These are phyloP conservation scores for Pichia terricola DNA, from an alignment of 1,139 yeast species.

Conservation along the genomic window DNA sequence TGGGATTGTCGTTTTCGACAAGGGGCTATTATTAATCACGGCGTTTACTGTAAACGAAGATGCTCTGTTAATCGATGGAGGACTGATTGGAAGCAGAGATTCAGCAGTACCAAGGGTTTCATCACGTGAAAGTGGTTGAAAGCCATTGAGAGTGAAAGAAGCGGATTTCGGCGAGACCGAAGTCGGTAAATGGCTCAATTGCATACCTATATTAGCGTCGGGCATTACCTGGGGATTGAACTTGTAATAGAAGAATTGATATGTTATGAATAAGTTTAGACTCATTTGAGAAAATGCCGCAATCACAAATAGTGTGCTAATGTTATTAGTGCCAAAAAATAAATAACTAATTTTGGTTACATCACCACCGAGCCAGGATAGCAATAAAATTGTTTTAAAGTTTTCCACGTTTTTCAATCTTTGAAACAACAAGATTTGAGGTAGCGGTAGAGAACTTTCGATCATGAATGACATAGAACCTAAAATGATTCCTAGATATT, in stretches of 20 bases:
- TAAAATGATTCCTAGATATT: constrained; percentile 43
- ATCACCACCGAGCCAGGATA: constrained; percentile 90
- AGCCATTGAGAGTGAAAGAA: no score
- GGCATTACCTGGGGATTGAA: constrained; percentile 5
- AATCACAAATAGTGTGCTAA: constrained; percentile 57
- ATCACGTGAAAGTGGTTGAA: no score
- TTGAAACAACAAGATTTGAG: constrained; percentile 69
- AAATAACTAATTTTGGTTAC: constrained; percentile 65
- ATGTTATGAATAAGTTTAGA: constrained; percentile 66
- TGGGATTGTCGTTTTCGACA: constrained; percentile 3
- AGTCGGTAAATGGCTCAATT: no score
- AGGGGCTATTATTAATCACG: not conserved
- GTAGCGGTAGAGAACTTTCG: constrained; percentile 79
- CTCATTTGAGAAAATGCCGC: constrained; percentile 79
- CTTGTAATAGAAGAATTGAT: constrained; percentile 58
- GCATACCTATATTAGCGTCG: no score
- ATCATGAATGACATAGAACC: constrained; percentile 68
- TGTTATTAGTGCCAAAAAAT: constrained; percentile 59
- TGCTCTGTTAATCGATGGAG: constrained; percentile 5
- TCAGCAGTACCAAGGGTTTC: no score
- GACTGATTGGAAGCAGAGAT: no score
- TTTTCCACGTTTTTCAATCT: constrained; percentile 66
- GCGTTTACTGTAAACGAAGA: constrained; percentile 7
- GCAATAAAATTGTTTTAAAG: constrained; percentile 61
- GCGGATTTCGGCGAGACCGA: no score